Conservation (phyloP, 2,329 filamentous ascomycete species). For the Xylaria sp. region DNA sequence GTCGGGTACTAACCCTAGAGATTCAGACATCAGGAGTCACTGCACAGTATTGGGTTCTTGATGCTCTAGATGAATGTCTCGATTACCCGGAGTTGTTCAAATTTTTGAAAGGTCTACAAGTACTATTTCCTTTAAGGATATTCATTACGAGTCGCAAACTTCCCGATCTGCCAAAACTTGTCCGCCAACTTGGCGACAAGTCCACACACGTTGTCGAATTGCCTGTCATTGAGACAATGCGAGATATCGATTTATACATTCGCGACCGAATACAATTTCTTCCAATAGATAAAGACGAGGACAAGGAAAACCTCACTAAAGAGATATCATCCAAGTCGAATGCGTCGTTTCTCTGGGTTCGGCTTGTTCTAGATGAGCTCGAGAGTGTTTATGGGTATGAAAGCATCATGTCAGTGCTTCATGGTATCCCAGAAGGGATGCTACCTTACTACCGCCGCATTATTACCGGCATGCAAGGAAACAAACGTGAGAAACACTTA, state of each 20-base stretch:
- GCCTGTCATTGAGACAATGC: neutral
- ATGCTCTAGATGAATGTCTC: neutral
- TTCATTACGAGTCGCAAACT: neutral
- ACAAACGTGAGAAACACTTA: conserved; percentile 38
- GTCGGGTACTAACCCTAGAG: neutral
- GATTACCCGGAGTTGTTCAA: neutral
- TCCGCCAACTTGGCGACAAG: neutral
- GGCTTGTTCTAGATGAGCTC: conserved; percentile 42
- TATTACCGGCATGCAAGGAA: conserved; percentile 33
- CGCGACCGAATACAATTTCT: neutral
- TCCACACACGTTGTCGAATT: neutral
- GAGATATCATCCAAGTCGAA: neutral
- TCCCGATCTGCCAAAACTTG: neutral
- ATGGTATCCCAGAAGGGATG: conserved; percentile 43
- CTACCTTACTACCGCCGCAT: conserved; percentile 36
- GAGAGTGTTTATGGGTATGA: conserved; percentile 33
- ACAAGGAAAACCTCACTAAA: neutral
- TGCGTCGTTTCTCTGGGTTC: neutral
- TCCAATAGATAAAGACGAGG: neutral
- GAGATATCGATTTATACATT: neutral
- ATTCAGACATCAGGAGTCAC: neutral
- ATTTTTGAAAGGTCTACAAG: neutral
- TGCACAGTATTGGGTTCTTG: neutral
- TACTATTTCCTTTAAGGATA: neutral
- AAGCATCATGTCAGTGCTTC: conserved; percentile 38